Evolutionary conservation across 2,329 filamentous ascomycete genomes (phyloP), one percentile per base, ranked within the genome.

Genomic region (Penicillium sumatraense): DNA sequence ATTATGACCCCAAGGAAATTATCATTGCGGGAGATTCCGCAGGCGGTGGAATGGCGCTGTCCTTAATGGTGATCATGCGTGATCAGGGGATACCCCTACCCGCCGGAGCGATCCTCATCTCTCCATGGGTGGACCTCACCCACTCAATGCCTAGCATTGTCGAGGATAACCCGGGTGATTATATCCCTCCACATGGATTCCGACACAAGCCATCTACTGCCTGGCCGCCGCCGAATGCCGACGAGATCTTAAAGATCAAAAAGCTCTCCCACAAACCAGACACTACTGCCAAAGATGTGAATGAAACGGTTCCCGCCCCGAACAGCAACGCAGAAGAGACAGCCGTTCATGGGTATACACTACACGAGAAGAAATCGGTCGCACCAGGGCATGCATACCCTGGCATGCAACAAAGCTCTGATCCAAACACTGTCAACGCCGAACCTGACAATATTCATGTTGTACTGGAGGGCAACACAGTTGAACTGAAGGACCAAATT

Each of bases 91-190:
- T 96, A 13, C 89, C 93, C 5, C 74, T 97, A 23, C 95, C 95
- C 1, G 93, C 95, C 2, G 95, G 95, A 1, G 93, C 89, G 4
- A 87, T 98, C 41, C 80, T 98, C 36, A 90, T 98, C 49, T 96
- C 91, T 47, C 95, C 95, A 0, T 99, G 95, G 95, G 92, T 93
- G 8, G 95, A 99, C 71, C 78, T 98, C 50, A 96, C 91, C 0
- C 93, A 98, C 71, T 97, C 93, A 0, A 98, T 98, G 61, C 95
- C 95, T 0, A 97, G 93, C 62, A 83, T 96, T n/a, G 83, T 85
- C 2, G 84, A 81, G 5, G 85, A 91, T 36, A 86, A 85, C 47
- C 84, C 85, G 1, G 75, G 91, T 48, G 95, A 99, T 70, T 98
- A 97, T 65, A 93, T 99, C 29, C 95, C 95, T 4, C 77, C 87